Percentiles rank a stretch among this genome's conserved stretches.
These are phyloP conservation scores for Penicillium decumbens DNA, from an alignment of 2,329 filamentous ascomycete genomes.

Conservation along the genomic window DNA sequence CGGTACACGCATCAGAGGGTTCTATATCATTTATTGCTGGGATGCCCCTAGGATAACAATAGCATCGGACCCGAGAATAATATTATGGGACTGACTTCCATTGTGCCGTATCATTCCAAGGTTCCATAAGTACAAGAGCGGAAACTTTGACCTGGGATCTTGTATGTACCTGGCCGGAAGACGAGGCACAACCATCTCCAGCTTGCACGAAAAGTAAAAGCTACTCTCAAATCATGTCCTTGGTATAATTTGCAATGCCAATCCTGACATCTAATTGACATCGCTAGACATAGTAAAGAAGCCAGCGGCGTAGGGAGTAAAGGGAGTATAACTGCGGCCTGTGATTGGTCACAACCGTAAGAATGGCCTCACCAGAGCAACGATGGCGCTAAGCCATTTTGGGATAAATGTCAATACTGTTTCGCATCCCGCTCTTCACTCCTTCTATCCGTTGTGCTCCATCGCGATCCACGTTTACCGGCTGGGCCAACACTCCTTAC, in stretches of 20 bases:
- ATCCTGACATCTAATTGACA: background rate
- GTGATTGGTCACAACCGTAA: slow-evolving; percentile 8
- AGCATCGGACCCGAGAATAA: too few species aligned
- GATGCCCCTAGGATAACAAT: too few species aligned
- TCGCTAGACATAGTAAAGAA: background rate
- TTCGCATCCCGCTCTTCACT: background rate
- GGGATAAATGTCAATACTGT: slow-evolving; percentile 28
- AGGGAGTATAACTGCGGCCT: background rate
- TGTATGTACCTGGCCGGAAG: too few species aligned
- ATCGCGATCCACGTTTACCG: background rate
- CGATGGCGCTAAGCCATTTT: slow-evolving; percentile 21
- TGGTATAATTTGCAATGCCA: too few species aligned
- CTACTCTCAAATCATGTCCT: background rate
- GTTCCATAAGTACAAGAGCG: too few species aligned
- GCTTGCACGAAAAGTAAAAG: too few species aligned
- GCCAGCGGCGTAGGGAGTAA: background rate
- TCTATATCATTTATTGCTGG: too few species aligned
- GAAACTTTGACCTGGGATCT: too few species aligned
- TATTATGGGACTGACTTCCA: too few species aligned
- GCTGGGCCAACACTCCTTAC: background rate
- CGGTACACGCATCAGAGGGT: too few species aligned
- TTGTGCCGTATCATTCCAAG: too few species aligned
- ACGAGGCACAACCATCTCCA: too few species aligned
- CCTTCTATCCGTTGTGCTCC: background rate
- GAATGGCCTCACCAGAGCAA: slow-evolving; percentile 25